Conservation (phyloP, 495 filamentous ascomycete genomes). For the Lindgomyces ingoldianus region DNA sequence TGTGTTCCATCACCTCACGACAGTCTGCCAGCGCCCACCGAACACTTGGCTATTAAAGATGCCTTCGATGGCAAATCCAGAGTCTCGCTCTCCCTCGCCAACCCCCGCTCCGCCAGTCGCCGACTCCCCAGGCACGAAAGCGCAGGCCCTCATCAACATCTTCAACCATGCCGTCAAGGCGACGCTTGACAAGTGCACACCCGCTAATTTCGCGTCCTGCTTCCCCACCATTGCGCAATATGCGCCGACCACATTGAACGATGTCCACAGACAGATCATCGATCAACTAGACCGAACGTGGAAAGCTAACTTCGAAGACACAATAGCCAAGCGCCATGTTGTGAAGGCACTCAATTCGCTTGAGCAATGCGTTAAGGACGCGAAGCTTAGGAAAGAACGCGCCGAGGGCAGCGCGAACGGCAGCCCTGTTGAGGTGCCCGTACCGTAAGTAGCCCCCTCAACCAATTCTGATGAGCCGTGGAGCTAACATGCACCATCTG, state of each 20-base stretch:
- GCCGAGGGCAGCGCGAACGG: slow-evolving; percentile 30
- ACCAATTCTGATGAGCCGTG: background rate
- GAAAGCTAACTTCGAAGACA: slow-evolving; percentile 66
- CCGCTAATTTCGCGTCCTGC: slow-evolving; percentile 78
- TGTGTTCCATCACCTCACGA: too few relatives aligned
- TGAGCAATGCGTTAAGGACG: slow-evolving; percentile 76
- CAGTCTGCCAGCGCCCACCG: too few relatives aligned
- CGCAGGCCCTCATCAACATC: slow-evolving; percentile 66
- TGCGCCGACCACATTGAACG: slow-evolving; percentile 56
- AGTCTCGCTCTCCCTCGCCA: slow-evolving; percentile 50
- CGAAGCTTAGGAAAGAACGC: slow-evolving; percentile 56
- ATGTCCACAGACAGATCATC: slow-evolving; percentile 41
- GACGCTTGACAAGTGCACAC: slow-evolving; percentile 71
- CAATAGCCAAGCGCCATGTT: slow-evolving; percentile 69
- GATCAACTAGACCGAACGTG: slow-evolving; percentile 39
- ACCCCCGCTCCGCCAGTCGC: slow-evolving; percentile 58
- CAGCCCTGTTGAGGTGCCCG: slow-evolving; percentile 42
- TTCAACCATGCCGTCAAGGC: slow-evolving; percentile 68
- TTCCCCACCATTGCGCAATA: slow-evolving; percentile 79
- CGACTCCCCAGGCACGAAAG: slow-evolving; percentile 72
- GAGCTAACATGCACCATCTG: background rate
- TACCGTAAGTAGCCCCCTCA: slow-evolving; percentile 50
- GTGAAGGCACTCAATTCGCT: slow-evolving; percentile 78
- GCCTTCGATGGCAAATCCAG: slow-evolving; percentile 19
- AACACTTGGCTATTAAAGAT: slow-evolving; percentile 2